Conservation (phyloP, 129 eudicot species). For the Centrapalus pauciflorus region DNA sequence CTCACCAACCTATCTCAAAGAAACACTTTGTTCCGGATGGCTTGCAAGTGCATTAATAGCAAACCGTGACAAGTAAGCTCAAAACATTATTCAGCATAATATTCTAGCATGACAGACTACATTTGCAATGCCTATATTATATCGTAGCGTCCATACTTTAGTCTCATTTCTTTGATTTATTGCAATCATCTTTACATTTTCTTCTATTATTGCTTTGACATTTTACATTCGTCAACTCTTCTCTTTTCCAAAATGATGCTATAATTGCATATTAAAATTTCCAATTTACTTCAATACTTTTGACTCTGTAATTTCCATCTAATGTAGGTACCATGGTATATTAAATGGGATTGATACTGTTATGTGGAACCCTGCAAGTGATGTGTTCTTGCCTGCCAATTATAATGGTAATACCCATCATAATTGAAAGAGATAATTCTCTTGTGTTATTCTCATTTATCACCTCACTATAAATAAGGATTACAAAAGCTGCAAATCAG, state of each 20-base stretch:
- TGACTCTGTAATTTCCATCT: constrained; percentile 3
- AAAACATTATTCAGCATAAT: not conserved
- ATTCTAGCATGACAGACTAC: not conserved
- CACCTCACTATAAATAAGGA: too few relatives aligned
- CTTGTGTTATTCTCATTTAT: too few relatives aligned
- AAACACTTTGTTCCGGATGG: constrained; percentile 91
- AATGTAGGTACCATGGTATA: constrained; percentile 62
- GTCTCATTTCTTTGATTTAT: too few relatives aligned
- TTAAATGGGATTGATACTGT: constrained; percentile 79
- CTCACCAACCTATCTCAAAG: constrained; percentile 78
- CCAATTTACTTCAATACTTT: not conserved
- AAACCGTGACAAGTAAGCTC: constrained; percentile 69
- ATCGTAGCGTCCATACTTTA: not conserved
- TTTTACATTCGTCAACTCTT: not conserved
- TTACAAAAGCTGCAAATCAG: too few relatives aligned
- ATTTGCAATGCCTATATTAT: not conserved
- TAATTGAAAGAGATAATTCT: too few relatives aligned
- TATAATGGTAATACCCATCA: constrained; percentile 50
- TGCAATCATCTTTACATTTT: constrained; percentile 1
- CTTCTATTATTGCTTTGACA: not conserved
- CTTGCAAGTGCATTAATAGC: constrained; percentile 59
- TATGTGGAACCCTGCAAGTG: constrained; percentile 80
- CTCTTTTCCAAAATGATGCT: not conserved
- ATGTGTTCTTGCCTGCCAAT: constrained; percentile 65
- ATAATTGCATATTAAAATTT: not conserved